These are phyloP conservation scores for Coemansia sp. DNA, from an alignment of 192 early-diverging fungal genomes.

Conservation along the genomic window DNA sequence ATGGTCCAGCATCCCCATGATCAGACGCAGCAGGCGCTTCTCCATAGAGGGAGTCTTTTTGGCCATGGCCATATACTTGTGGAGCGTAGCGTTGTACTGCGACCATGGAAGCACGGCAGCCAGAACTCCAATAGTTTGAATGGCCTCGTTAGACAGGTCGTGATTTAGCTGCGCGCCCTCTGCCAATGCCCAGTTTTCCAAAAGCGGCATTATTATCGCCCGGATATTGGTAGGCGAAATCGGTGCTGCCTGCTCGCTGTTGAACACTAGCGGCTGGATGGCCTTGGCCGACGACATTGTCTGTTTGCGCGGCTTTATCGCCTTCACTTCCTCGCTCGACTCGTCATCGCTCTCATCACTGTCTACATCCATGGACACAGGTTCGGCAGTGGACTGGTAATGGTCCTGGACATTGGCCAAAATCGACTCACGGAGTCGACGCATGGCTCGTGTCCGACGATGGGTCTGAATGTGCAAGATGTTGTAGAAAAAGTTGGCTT, in stretches of 20 bases:
- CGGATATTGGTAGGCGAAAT: conserved; percentile 43
- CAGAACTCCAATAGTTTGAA: conserved; percentile 71
- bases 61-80: conserved; percentile 68
- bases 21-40: conserved; percentile 76
- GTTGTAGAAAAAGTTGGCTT: conserved; percentile 94
- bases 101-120: conserved; percentile 75
- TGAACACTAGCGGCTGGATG: conserved; percentile 25
- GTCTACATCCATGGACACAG: conserved; percentile 37
- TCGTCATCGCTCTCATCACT: conserved; percentile 3
- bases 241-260: conserved; percentile 16
- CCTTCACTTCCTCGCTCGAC: conserved; percentile 4
- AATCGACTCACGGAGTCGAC: conserved; percentile 61
- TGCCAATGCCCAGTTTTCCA: conserved; percentile 87
- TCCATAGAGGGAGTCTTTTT: conserved; percentile 67
- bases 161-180: conserved; percentile 63
- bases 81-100: conserved; percentile 75
- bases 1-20: conserved; percentile 77
- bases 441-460: conserved; percentile 80
- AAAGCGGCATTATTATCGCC: conserved; percentile 70
- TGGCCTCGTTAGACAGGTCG: conserved; percentile 80
- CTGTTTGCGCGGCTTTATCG: neutral
- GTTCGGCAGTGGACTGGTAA: neutral
- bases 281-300: neutral
- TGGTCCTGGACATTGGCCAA: conserved; percentile 7
- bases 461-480: conserved; percentile 95